Conservation (phyloP, 257 asterid species). For the Scutellaria minor region DNA sequence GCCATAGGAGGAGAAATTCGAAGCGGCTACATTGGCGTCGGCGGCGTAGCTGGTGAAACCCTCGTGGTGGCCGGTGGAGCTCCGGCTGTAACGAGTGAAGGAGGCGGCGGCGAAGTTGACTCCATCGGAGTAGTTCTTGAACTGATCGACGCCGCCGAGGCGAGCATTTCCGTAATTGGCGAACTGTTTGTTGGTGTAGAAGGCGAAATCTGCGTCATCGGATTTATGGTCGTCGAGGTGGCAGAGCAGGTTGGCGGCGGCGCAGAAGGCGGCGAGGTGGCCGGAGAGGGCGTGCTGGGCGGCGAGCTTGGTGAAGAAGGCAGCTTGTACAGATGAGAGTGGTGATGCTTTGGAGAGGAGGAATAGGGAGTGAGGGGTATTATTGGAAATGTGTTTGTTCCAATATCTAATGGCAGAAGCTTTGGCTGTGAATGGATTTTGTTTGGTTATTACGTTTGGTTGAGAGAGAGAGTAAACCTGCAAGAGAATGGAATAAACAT, state of each 20-base stretch:
- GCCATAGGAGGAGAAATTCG: constrained; percentile 77
- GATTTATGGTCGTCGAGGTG: constrained; percentile 28
- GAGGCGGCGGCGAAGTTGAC: constrained; percentile 62
- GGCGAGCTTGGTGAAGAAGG: constrained; percentile 65
- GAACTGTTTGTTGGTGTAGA: constrained; percentile 63
- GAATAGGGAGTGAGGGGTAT: constrained; percentile 53
- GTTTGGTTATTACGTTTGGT: constrained; percentile 37
- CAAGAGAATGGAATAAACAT: constrained; percentile 11
- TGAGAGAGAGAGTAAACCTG: constrained; percentile 53
- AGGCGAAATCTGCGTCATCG: constrained; percentile 56
- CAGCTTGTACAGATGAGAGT: constrained; percentile 55
- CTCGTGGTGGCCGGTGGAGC: constrained; percentile 64
- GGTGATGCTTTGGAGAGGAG: constrained; percentile 83
- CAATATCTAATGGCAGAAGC: constrained; percentile 75
- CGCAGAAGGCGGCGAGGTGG: constrained; percentile 66
- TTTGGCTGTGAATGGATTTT: constrained; percentile 68
- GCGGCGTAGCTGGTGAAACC: constrained; percentile 62
- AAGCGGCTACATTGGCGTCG: constrained; percentile 71
- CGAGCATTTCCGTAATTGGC: constrained; percentile 58
- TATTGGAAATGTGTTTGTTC: constrained; percentile 61
- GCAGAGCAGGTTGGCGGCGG: constrained; percentile 74
- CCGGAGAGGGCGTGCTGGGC: constrained; percentile 51
- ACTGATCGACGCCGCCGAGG: constrained; percentile 60
- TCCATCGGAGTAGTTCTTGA: constrained; percentile 77
- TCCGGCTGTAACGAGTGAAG: constrained; percentile 64